Evolutionary conservation across 1,139 yeast genomes (phyloP).

Genomic region (Zygosaccharomyces sapae): DNA sequence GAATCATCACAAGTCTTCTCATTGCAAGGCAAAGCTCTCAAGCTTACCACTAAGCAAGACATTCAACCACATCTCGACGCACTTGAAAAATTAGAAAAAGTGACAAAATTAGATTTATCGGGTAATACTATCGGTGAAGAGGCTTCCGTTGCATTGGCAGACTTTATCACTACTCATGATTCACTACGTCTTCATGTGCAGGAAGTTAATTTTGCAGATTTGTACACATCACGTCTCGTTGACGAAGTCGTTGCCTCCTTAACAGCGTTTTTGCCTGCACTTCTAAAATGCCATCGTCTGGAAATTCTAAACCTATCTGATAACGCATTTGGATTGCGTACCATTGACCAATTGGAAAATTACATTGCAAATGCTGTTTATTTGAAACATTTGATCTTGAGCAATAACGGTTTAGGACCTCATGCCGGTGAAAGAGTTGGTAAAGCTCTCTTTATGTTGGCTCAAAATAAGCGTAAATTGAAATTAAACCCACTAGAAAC

Average conservation of each 20-base stretch:
- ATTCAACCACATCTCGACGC: constrained; percentile 63
- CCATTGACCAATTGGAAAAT: constrained; percentile 81
- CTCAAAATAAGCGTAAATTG: constrained; percentile 55
- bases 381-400: constrained; percentile 76
- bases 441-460: constrained; percentile 67
- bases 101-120: constrained; percentile 69
- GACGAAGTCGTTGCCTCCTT: constrained; percentile 90
- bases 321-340: constrained; percentile 94
- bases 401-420: constrained; percentile 97
- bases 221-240: constrained; percentile 89
- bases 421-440: constrained; percentile 95
- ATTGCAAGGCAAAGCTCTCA: constrained; percentile 71
- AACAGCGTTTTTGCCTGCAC: constrained; percentile 64
- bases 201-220: constrained; percentile 80
- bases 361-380: constrained; percentile 74
- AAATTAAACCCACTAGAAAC: constrained; percentile 54
- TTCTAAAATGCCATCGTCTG: constrained; percentile 63
- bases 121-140: constrained; percentile 95
- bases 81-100: constrained; percentile 41
- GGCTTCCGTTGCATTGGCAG: constrained; percentile 71
- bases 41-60: constrained; percentile 69
- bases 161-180: constrained; percentile 43
- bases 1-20: constrained; percentile 42
- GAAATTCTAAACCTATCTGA: constrained; percentile 80
- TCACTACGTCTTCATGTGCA: constrained; percentile 48